Conservation (phyloP, 139 green algal species). For the Chlamydomonas sp. region DNA sequence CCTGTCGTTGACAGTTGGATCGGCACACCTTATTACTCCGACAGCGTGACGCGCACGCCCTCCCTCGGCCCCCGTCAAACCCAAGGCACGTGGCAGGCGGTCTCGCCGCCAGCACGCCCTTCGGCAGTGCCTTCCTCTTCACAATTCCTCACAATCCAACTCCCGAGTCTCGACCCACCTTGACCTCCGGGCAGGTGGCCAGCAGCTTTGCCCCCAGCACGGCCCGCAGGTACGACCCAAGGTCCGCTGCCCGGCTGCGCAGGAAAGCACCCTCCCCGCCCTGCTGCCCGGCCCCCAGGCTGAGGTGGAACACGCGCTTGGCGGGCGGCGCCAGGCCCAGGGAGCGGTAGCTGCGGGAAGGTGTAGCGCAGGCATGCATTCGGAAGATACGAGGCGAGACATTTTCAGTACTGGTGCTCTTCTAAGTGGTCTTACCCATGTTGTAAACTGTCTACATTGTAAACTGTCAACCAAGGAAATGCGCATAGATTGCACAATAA, state of each 20-base stretch:
- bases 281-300: constrained; percentile 1
- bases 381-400: not conserved
- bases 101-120: not conserved
- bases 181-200: not conserved
- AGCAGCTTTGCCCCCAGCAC: constrained; percentile 28
- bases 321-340: constrained; percentile 63
- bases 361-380: not conserved
- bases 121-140: not conserved
- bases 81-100: no score
- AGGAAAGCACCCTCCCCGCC: constrained; percentile 64
- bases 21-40: no score
- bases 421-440: no score
- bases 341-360: constrained; percentile 37
- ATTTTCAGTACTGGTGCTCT: no score
- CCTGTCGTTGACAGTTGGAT: no score
- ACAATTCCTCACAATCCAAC: no score
- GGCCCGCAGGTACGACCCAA: constrained; percentile 69
- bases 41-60: no score
- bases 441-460: no score
- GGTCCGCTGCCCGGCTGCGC: constrained; percentile 55
- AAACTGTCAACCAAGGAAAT: no score
- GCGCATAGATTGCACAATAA: no score
- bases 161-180: no score
- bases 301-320: constrained; percentile 72
- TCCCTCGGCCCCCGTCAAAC: no score